Evolutionary conservation across 2,329 filamentous ascomycete species (phyloP).

Genomic region (Talaromyces sp.): DNA sequence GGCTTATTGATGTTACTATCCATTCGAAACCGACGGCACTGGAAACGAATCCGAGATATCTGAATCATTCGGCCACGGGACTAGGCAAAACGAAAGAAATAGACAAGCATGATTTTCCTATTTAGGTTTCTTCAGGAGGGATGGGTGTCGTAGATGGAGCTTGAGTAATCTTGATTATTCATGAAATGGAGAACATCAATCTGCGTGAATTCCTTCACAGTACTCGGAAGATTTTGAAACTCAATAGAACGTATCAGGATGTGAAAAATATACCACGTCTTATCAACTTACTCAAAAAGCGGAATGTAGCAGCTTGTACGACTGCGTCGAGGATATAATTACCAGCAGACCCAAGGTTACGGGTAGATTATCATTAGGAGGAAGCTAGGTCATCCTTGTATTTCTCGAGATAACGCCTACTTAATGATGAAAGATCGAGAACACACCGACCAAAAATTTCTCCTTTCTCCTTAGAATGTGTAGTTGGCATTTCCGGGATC

Average conservation of each 20-base stretch:
- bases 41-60: background rate
- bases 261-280: background rate
- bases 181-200: slow-evolving; percentile 10
- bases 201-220: background rate
- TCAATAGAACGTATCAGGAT: background rate
- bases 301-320: too few relatives aligned
- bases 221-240: background rate
- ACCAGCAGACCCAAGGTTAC: background rate
- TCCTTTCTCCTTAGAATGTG: background rate
- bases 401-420: background rate
- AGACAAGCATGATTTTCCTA: slow-evolving; percentile 5
- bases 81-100: background rate
- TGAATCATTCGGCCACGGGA: background rate
- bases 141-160: background rate
- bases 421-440: background rate
- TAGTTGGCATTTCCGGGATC: background rate
- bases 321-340: background rate
- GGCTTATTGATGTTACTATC: slow-evolving; percentile 6
- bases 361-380: background rate
- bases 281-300: too few relatives aligned
- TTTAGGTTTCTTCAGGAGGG: background rate
- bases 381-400: background rate
- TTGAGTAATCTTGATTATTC: background rate
- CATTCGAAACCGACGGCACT: background rate
- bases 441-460: background rate